Base-by-base conservation (phyloP, 129 eudicot genomes). In the Centaurea solstitialis region DNA sequence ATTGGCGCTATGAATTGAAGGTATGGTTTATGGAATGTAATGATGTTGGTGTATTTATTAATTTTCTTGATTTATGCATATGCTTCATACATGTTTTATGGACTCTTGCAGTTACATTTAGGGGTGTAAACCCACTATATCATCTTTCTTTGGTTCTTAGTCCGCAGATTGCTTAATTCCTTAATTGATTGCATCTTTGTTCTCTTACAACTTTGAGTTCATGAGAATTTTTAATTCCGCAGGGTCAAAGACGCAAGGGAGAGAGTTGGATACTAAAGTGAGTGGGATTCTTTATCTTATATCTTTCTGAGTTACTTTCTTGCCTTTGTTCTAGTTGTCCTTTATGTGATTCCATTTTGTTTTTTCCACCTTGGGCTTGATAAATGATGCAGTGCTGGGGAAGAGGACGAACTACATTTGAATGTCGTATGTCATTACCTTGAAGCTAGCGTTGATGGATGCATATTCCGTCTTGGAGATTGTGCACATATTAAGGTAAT, bases 1-100 rank as follows among this genome's bases (percentile, higher is more conserved):
- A 75, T 3, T 91, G 97, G 98, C 96, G 98, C 5, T 93, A 93
- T 70, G 87, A 93, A 35, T 80, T 93, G 82, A 93, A 93, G 98
- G 98, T 93, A 75, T 72, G 65, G 23, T 45, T 10, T 72, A 45
- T 41, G 39, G 24, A n/a, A 65, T 17, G 18, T 75, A 24, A 18
- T 38, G 40, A 28, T 26, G 10, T 61, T 81, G 41, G 17, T 35
- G 39, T 4, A 13, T 71, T 45, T 72, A 12, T 13, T 85, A 6
- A 15, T 9, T 13, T 22, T 40, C 65, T 43, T 45, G 38, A 23
- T 41, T 21, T 83, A 61, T 45, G 50, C 68, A 70, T 59, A 50
- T 72, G 53, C 72, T 23, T 18, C 66, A 15, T 5, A 37, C 47
- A 76, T 76, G 28, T 77, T 76, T 76, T 64, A 76, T 21, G 15